Conservation (phyloP, 192 early-diverging fungal species). For the Backusella mclennaniae region DNA sequence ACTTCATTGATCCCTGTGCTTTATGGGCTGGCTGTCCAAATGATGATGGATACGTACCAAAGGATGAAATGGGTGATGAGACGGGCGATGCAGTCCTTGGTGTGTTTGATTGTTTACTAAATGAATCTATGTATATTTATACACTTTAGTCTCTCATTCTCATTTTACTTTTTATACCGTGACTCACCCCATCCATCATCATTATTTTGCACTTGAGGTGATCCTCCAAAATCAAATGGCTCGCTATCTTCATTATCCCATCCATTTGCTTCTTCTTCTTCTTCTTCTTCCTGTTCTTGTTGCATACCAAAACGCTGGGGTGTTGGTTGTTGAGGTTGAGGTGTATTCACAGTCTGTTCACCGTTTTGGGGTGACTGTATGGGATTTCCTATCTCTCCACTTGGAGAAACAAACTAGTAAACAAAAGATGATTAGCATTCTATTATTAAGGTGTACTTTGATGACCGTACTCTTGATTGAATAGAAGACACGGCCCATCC, state of each 20-base stretch:
- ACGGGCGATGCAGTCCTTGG: background rate
- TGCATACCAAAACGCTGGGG: background rate
- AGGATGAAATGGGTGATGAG: slow-evolving; percentile 16
- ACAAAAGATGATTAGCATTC: slow-evolving; percentile 15
- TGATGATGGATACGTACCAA: slow-evolving; percentile 8
- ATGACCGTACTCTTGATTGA: slow-evolving; percentile 48
- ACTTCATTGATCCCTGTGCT: slow-evolving; percentile 19
- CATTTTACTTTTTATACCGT: background rate
- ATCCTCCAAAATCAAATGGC: slow-evolving; percentile 27
- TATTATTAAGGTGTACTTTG: slow-evolving; percentile 5
- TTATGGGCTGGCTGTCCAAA: background rate
- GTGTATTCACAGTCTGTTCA: background rate
- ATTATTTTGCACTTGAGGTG: slow-evolving; percentile 4
- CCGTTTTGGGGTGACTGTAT: slow-evolving; percentile 18
- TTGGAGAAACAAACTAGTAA: slow-evolving; percentile 31
- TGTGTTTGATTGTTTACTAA: background rate
- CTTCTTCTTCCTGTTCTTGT: background rate
- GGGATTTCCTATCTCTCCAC: slow-evolving; percentile 32
- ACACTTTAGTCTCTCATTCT: background rate
- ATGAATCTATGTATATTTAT: background rate
- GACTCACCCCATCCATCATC: slow-evolving; percentile 42
- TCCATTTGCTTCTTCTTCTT: slow-evolving; percentile 16
- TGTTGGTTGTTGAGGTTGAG: background rate
- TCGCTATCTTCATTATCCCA: slow-evolving; percentile 24
- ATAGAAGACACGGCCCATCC: slow-evolving; percentile 89